phyloP scores from a whole-genome alignment of 1,284 basidiomycete species.

The Bondarzewia mesenterica region DNA sequence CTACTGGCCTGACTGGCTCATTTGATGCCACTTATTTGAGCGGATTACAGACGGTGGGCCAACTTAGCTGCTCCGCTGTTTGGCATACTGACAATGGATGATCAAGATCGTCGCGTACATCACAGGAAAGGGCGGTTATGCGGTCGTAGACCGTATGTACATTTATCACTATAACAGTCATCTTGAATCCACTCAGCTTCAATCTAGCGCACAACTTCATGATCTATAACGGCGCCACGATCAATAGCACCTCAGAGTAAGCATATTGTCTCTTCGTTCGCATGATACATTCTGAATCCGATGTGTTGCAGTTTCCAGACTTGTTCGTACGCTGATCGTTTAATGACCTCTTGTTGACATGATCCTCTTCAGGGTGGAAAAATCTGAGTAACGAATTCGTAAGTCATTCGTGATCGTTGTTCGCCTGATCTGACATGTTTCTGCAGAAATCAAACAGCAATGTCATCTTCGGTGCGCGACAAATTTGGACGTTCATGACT shows the following conservation, averaged over 20 bases:
- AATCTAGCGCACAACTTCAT: conserved; percentile 48
- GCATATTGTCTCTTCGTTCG: conserved; percentile 13
- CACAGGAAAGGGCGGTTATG: conserved; percentile 50
- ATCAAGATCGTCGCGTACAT: conserved; percentile 45
- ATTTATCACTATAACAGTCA: not conserved
- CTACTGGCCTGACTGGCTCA: conserved; percentile 43
- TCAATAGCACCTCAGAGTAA: conserved; percentile 40
- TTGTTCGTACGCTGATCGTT: conserved; percentile 25
- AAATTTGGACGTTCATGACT: conserved; percentile 1
- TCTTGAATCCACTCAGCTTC: not conserved
- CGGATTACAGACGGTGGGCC: conserved; percentile 36
- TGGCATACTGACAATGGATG: not conserved
- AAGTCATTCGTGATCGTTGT: conserved; percentile 16
- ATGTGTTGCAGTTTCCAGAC: conserved; percentile 38
- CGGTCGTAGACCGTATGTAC: conserved; percentile 48
- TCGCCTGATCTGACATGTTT: conserved; percentile 2
- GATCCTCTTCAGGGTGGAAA: conserved; percentile 37
- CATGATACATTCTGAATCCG: not conserved
- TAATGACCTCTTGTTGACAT: not conserved
- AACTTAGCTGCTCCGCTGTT: too few species aligned
- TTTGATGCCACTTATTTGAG: conserved; percentile 46
- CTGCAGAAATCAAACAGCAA: conserved; percentile 39
- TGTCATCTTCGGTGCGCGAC: conserved; percentile 39
- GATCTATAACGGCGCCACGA: conserved; percentile 44
- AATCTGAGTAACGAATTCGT: conserved; percentile 48